These are phyloP conservation scores for Prunella vulgaris DNA, from an alignment of 257 asterid genomes.

Conservation along the genomic window DNA sequence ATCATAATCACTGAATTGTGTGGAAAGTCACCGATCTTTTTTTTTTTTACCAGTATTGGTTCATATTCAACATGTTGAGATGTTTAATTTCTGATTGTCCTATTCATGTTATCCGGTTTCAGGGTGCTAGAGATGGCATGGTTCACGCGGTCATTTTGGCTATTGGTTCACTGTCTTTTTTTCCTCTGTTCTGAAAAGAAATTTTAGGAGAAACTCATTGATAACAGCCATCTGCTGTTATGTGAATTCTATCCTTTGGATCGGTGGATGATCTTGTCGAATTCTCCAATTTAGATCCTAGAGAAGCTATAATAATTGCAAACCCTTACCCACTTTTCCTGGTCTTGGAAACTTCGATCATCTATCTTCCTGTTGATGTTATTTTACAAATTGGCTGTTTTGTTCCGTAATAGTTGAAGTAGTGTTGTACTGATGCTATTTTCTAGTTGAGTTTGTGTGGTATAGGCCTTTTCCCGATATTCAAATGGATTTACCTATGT, in stretches of 20 bases:
- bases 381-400: neutral
- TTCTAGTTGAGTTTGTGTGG: neutral
- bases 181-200: slow-evolving; percentile 13
- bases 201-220: slow-evolving; percentile 13
- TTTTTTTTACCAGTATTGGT: neutral
- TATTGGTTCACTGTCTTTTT: neutral
- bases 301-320: slow-evolving; percentile 14
- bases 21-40: neutral
- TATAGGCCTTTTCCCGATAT: neutral
- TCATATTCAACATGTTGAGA: too few relatives aligned
- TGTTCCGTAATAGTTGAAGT: neutral
- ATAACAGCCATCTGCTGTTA: neutral
- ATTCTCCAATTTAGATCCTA: slow-evolving; percentile 5
- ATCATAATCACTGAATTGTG: neutral
- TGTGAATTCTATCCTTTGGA: neutral
- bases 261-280: neutral
- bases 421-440: neutral
- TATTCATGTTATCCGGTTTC: neutral
- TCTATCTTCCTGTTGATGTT: neutral
- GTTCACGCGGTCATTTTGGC: neutral
- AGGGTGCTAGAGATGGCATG: slow-evolving; percentile 13
- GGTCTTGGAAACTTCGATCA: neutral
- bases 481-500: neutral
- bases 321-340: neutral
- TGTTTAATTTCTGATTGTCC: neutral